Evolutionary conservation across 805 yeast genomes (phyloP).

Genomic region (Metschnikowia cerradonensis): DNA sequence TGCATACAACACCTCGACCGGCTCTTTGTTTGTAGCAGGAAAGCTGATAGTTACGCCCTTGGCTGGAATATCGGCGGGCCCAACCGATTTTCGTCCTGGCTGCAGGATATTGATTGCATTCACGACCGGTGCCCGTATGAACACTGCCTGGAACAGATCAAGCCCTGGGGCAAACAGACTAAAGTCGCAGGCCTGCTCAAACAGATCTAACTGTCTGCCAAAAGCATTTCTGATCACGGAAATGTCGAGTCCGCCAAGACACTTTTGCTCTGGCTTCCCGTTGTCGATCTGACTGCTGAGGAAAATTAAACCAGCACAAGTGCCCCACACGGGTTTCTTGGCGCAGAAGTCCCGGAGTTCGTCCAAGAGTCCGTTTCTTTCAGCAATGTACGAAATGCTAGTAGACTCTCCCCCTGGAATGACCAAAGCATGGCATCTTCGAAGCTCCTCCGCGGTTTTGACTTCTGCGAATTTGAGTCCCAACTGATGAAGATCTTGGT

Average conservation of each 20-base stretch:
- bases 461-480: slow-evolving; percentile 44
- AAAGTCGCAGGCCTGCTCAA: slow-evolving; percentile 45
- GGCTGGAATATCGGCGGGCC: slow-evolving; percentile 10
- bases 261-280: slow-evolving; percentile 50
- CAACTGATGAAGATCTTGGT: slow-evolving; percentile 11
- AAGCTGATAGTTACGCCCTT: slow-evolving; percentile 2
- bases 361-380: slow-evolving; percentile 53
- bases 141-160: slow-evolving; percentile 44
- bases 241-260: slow-evolving; percentile 63
- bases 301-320: slow-evolving; percentile 79
- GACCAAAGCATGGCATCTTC: slow-evolving; percentile 52
- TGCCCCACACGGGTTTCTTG: slow-evolving; percentile 69
- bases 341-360: slow-evolving; percentile 52
- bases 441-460: slow-evolving; percentile 48
- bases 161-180: slow-evolving; percentile 40
- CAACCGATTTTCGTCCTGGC: slow-evolving; percentile 7
- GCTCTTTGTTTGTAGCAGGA: slow-evolving; percentile 17
- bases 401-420: slow-evolving; percentile 75
- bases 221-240: slow-evolving; percentile 69
- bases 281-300: slow-evolving; percentile 51
- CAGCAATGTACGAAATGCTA: slow-evolving; percentile 66
- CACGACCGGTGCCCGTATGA: slow-evolving; percentile 77
- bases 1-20: slow-evolving; percentile 41
- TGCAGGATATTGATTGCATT: slow-evolving; percentile 17
- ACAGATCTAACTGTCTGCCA: slow-evolving; percentile 73